Base-by-base conservation (phyloP, 2,329 filamentous ascomycete species). In the Hymenotorrendiella dingleyae region DNA sequence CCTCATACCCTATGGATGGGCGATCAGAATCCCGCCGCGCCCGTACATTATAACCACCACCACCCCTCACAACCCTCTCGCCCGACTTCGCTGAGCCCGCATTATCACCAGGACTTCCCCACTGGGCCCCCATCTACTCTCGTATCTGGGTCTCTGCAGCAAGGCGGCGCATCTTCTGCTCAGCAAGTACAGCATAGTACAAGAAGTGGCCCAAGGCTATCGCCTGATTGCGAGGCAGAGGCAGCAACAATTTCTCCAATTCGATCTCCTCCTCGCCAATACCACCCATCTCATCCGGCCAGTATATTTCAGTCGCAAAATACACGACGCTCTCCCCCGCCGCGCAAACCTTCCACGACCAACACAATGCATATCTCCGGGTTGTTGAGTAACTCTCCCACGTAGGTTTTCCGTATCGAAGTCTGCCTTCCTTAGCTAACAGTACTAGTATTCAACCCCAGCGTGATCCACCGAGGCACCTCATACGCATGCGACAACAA, bases 401-500 rank as follows among this genome's bases (percentile, higher is more conserved):
- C 32, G 53, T 48, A 47, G 26, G 45, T 33, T 9, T 8, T 22
- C 14, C 12, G 10, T 23, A 4, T 19, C 9, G 4, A 11, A 4
- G n/a, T 1, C 10, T 27, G 17, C 12, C 10, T 40, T 32, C 12
- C 17, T 41, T 14, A 22, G 35, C 50, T 53, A 45, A 56, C 32
- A 17, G 10, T 11, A 3, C 4, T 32, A 57, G 54, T 40, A 46
- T 49, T 16, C 34, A 26, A 6, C 38, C 38, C 28, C 36, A 40
- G 4, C 37, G 27, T 23, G 24, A 45, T 7, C 30, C 40, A 8
- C 48, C 50, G 5, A 49, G 26, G 12, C 56, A 54, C 35, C 51
- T 37, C 3, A 49, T 86, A 43, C 67, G 63, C 33, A 78, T 91
- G 48, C 80, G 86, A 37, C 86, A 93, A 62, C 86, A 91, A 57